phyloP scores from a whole-genome alignment of 2,329 filamentous ascomycete genomes.

The Fusarium fracticaudum region DNA sequence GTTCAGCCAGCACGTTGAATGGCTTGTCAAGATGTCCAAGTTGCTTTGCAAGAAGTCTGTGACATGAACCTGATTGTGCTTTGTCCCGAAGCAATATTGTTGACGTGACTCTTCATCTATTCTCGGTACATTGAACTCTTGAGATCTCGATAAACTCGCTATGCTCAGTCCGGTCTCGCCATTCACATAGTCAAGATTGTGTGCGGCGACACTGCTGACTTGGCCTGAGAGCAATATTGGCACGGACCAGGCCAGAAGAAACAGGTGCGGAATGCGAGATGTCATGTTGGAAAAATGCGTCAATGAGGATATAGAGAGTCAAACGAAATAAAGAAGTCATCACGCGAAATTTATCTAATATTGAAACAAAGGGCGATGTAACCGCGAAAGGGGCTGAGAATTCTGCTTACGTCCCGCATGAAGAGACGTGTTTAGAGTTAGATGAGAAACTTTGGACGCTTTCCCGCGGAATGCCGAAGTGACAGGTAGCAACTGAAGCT shows the following conservation, averaged over 20 bases:
- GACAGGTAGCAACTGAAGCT: background rate
- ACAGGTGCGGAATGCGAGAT: background rate
- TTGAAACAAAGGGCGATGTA: background rate
- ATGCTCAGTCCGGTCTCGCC: background rate
- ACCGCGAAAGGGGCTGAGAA: background rate
- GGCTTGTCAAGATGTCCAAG: background rate
- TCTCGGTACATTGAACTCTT: fast-evolving
- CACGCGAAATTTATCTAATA: background rate
- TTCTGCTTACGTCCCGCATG: background rate
- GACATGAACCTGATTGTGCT: background rate
- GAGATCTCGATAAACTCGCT: fast-evolving
- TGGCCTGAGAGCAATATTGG: background rate
- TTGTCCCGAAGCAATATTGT: background rate
- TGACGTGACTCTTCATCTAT: background rate
- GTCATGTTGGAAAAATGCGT: background rate
- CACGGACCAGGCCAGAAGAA: background rate
- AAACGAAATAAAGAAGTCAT: background rate
- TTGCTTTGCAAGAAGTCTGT: background rate
- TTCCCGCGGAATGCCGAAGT: background rate
- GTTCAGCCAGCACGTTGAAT: background rate
- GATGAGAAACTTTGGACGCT: background rate
- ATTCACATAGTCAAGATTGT: background rate
- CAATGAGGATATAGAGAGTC: fast-evolving
- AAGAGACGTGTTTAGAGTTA: background rate
- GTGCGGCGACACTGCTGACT: too few relatives aligned